Evolutionary conservation across 768 basidiomycete genomes (phyloP).

Genomic region (Russula dissimulans): DNA sequence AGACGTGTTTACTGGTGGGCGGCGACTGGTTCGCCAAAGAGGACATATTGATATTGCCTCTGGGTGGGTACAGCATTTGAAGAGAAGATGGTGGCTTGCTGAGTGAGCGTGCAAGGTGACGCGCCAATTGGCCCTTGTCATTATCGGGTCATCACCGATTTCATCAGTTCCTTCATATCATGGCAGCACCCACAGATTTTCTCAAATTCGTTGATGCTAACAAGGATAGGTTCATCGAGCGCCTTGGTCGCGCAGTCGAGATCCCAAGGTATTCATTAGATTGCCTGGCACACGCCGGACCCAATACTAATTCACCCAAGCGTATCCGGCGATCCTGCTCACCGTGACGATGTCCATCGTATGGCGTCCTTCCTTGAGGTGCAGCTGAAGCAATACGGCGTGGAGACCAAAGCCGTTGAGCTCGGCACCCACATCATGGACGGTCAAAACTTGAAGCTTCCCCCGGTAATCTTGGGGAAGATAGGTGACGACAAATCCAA

Average conservation of each 20-base stretch:
- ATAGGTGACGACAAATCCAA: slow-evolving; percentile 80
- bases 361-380: slow-evolving; percentile 81
- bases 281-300: background rate
- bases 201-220: slow-evolving; percentile 56
- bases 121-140: too few species aligned
- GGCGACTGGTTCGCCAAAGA: too few species aligned
- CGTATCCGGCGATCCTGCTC: slow-evolving; percentile 60
- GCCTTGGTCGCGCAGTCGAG: slow-evolving; percentile 72
- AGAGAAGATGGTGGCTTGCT: too few species aligned
- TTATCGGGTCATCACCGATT: background rate
- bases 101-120: too few species aligned
- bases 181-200: slow-evolving; percentile 31
- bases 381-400: slow-evolving; percentile 70
- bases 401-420: slow-evolving; percentile 61
- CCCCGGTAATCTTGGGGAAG: slow-evolving; percentile 74
- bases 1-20: too few species aligned
- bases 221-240: slow-evolving; percentile 62
- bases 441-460: slow-evolving; percentile 63
- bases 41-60: too few species aligned
- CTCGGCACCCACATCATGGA: slow-evolving; percentile 71
- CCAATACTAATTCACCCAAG: slow-evolving; percentile 24
- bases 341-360: slow-evolving; percentile 65
- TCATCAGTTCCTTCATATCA: slow-evolving; percentile 13
- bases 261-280: slow-evolving; percentile 54
- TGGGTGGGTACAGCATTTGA: too few species aligned